These are phyloP conservation scores for Acanthamoeba polyphaga DNA, from an alignment of 208 protist species.

Conservation along the genomic window DNA sequence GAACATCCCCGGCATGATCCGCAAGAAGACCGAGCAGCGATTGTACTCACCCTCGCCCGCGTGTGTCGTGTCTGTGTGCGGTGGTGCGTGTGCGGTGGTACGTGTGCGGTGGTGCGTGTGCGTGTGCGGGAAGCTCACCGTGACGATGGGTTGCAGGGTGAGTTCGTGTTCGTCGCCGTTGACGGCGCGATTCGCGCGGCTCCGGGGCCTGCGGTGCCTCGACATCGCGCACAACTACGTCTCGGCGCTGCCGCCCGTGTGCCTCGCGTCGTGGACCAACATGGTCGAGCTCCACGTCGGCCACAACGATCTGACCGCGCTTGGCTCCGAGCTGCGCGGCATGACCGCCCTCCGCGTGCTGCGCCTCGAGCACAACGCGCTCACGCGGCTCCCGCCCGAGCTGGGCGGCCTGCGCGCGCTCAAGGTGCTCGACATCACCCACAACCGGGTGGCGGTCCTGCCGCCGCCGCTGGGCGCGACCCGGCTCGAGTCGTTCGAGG, in stretches of 20 bases:
- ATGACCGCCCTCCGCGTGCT: background rate
- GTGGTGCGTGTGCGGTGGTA: too few relatives aligned
- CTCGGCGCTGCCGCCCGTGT: background rate
- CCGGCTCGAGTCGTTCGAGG: background rate
- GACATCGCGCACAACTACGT: constrained; percentile 41
- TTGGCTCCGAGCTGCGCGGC: background rate
- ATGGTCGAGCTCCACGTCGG: background rate
- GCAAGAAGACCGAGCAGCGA: background rate
- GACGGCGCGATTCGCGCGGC: background rate
- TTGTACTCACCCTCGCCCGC: background rate
- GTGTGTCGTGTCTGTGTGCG: background rate
- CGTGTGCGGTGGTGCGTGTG: background rate
- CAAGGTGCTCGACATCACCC: constrained; percentile 7
- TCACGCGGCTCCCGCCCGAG: background rate
- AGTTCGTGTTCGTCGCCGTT: background rate
- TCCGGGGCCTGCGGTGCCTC: background rate
- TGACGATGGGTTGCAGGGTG: background rate
- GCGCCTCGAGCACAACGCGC: background rate
- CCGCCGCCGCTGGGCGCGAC: background rate
- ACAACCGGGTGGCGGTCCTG: constrained; percentile 4
- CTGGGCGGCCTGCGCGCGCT: constrained; percentile 10
- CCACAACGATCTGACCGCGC: constrained; percentile 6
- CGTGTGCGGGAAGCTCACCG: too few relatives aligned
- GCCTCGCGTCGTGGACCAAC: background rate
- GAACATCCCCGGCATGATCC: background rate